Conservation (phyloP, 1,284 basidiomycete species). For the Ceraceosorus bombacis region DNA sequence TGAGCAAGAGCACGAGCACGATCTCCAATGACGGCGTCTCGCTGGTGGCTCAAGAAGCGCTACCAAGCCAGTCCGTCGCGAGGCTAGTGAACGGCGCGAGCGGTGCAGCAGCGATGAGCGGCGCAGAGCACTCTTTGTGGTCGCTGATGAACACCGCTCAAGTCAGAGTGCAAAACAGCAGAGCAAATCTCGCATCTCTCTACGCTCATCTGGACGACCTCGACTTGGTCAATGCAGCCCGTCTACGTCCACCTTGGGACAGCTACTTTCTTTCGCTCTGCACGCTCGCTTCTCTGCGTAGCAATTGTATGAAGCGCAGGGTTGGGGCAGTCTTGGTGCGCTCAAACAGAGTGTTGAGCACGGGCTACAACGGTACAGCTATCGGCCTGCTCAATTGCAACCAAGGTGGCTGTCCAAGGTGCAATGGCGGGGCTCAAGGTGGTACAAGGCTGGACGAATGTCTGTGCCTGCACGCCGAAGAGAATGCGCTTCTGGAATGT, state of each 20-base stretch:
- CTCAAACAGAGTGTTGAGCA: conserved; percentile 74
- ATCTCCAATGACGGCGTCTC: too few relatives aligned
- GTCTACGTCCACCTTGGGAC: conserved; percentile 54
- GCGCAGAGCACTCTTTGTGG: conserved; percentile 10
- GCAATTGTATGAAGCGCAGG: conserved; percentile 75
- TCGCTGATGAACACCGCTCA: conserved; percentile 50
- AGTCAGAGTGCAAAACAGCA: conserved; percentile 67
- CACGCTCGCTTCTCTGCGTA: conserved; percentile 42
- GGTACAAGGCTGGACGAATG: conserved; percentile 8
- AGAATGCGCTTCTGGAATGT: conserved; percentile 90
- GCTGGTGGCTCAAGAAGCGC: too few relatives aligned
- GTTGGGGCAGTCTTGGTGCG: conserved; percentile 87
- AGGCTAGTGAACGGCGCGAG: too few relatives aligned
- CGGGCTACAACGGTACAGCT: conserved; percentile 97
- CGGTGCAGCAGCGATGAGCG: too few relatives aligned
- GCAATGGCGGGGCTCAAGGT: conserved; percentile 25
- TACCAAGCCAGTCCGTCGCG: too few relatives aligned
- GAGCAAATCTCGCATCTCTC: conserved; percentile 56
- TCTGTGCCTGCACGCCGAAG: conserved; percentile 91
- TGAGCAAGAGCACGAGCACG: too few relatives aligned
- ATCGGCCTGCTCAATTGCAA: conserved; percentile 60
- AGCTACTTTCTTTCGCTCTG: conserved; percentile 47
- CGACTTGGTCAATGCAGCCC: conserved; percentile 73
- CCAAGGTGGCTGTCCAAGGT: conserved; percentile 44
- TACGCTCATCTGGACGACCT: conserved; percentile 62